phyloP scores from a whole-genome alignment of 129 eudicot genomes.

The Lonicera japonica region DNA sequence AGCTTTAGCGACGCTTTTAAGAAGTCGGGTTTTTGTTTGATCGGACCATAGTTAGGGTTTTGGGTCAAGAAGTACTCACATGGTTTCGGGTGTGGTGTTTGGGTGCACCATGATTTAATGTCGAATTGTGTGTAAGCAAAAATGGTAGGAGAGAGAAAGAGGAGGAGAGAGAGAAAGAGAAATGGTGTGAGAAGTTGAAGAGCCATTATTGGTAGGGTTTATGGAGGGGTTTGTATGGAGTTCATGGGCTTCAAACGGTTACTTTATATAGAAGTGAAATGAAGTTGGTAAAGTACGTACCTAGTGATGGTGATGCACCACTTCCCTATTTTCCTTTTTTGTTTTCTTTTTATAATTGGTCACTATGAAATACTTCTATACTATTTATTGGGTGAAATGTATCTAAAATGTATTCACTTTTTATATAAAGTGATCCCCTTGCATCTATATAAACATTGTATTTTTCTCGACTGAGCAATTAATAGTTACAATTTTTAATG shows the following conservation, averaged over 20 bases:
- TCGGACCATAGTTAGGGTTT: constrained; percentile 27
- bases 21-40: constrained; percentile 44
- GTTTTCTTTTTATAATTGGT: too few relatives aligned
- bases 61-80: constrained; percentile 52
- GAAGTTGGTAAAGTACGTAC: not conserved
- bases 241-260: constrained; percentile 5
- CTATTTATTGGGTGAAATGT: too few relatives aligned
- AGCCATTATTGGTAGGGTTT: constrained; percentile 18
- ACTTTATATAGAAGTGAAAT: constrained; percentile 37
- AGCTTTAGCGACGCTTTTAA: constrained; percentile 35
- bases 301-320: constrained; percentile 4
- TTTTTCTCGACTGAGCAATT: too few relatives aligned
- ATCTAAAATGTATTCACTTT: too few relatives aligned
- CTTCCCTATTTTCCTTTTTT: not conserved
- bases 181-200: constrained; percentile 17
- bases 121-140: constrained; percentile 17
- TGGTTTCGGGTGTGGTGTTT: constrained; percentile 67
- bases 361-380: too few relatives aligned
- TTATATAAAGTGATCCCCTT: too few relatives aligned
- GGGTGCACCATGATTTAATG: constrained; percentile 56
- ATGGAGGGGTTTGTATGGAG: constrained; percentile 13
- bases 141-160: constrained; percentile 21
- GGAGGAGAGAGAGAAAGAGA: constrained; percentile 14
- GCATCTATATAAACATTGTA: too few relatives aligned
- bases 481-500: too few relatives aligned